phyloP scores from a whole-genome alignment of 2,329 filamentous ascomycete species.

The Alternaria gaisen region DNA sequence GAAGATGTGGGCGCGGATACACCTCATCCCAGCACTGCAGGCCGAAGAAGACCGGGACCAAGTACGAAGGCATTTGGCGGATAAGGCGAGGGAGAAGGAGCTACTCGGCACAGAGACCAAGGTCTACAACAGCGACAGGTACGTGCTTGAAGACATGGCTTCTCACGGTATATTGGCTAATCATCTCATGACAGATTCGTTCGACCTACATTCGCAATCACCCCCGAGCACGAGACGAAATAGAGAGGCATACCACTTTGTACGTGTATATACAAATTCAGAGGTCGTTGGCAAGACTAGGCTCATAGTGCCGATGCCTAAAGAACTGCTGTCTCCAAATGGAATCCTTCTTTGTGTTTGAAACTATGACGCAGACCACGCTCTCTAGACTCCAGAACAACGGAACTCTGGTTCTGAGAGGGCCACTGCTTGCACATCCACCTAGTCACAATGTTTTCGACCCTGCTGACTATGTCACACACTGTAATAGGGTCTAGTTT shows the following conservation, averaged over 20 bases:
- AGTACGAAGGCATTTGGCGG: slow-evolving; percentile 84
- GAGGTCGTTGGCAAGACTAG: not conserved
- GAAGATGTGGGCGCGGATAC: slow-evolving; percentile 97
- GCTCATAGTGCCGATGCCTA: not conserved
- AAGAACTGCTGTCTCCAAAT: slow-evolving; percentile 18
- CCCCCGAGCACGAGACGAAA: slow-evolving; percentile 70
- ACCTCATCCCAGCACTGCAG: slow-evolving; percentile 91
- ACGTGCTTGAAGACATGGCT: slow-evolving; percentile 47
- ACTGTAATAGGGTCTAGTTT: not conserved
- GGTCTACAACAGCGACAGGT: slow-evolving; percentile 91
- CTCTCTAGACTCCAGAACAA: not conserved
- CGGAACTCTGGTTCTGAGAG: not conserved
- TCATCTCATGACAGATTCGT: slow-evolving; percentile 57
- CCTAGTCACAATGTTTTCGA: not conserved
- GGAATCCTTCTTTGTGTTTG: slow-evolving; percentile 19
- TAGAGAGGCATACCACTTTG: slow-evolving; percentile 48
- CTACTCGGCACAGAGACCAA: slow-evolving; percentile 83
- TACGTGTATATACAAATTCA: slow-evolving; percentile 26
- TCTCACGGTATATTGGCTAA: slow-evolving; percentile 12
- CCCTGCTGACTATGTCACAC: not conserved
- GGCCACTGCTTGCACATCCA: not conserved
- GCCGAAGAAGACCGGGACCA: slow-evolving; percentile 97
- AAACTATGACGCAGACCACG: not conserved
- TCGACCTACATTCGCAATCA: slow-evolving; percentile 79
- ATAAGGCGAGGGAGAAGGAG: slow-evolving; percentile 89